Conservation (phyloP, 1,284 basidiomycete species). For the Puccinia hordei region DNA sequence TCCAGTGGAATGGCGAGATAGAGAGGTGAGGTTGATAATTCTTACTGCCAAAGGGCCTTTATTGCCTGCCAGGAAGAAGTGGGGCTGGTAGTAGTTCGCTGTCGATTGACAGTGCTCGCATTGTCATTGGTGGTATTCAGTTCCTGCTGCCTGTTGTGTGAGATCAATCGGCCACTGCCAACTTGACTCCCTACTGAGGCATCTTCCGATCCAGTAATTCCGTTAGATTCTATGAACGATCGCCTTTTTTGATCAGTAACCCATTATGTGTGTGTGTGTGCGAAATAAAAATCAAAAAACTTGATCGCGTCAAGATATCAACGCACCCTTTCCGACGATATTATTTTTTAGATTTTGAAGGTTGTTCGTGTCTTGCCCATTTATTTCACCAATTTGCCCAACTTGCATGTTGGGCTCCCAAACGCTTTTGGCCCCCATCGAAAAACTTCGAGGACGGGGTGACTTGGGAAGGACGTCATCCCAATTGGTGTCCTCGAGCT, state of each 20-base stretch:
- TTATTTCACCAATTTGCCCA: background rate
- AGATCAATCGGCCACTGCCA: conserved; percentile 9
- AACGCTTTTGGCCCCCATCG: conserved; percentile 20
- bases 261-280: too few species aligned
- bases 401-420: conserved; percentile 3
- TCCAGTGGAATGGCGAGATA: background rate
- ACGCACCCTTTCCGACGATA: conserved; percentile 24
- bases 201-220: conserved; percentile 16
- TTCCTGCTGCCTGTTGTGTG: conserved; percentile 24
- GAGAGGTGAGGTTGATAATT: background rate
- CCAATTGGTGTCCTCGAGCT: background rate
- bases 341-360: background rate
- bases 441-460: conserved; percentile 29
- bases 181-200: conserved; percentile 2
- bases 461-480: conserved; percentile 4
- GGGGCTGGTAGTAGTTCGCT: conserved; percentile 40
- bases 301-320: background rate
- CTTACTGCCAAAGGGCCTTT: conserved; percentile 36
- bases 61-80: conserved; percentile 44
- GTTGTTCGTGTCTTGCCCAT: too few species aligned
- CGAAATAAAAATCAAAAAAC: background rate
- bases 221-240: background rate
- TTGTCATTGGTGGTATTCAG: conserved; percentile 33
- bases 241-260: too few species aligned
- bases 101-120: conserved; percentile 16